Evolutionary conservation across 192 early-diverging fungal genomes (phyloP), one percentile per base, ranked within the genome.

Genomic region (Phycomyces nitens): DNA sequence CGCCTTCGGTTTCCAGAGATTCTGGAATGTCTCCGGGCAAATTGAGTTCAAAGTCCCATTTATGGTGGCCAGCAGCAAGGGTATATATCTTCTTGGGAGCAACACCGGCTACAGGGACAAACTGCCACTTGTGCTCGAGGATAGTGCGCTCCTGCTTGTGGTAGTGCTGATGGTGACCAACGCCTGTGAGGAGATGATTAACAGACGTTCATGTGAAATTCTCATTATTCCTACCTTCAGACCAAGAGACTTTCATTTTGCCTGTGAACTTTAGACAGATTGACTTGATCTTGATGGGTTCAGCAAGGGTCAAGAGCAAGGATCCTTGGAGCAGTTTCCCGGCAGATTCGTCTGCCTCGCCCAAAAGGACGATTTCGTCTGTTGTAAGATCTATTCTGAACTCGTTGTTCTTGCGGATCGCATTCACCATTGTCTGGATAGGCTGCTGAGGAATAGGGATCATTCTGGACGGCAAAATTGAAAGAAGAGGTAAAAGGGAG

Each of bases 21-120:
- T 88, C 84, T 10, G 86, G 86, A 56, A 86, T 77, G 56, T 83
- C 67, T 8, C 86, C 86, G 1, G 81, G 77, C 5, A 88, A 22
- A 5, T 71, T 56, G 26, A 86, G 34, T 56, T 86, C 84, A 60
- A 88, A 88, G 53, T 66, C 58, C 73, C 75, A 88, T 22, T 59
- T 57, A 43, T 83, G 70, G 49, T 68, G 62, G 16, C 74, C 69
- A 20, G 82, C 63, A 11, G 65, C 66, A 54, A 82, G 65, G 9
- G 57, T 52, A 34, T 73, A 51, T 4, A 63, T 56, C 20, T 78
- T 77, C 29, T 78, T 79, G 44, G 76, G 68, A 14, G 78, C 18
- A 43, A 72, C 62, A 6, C 21, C 56, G 26, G 70, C 26, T 11
- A 15, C 27, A 5, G 60, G 62, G 1, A 82, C 58, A 58, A 88